Base-by-base conservation (phyloP, 1,284 basidiomycete species). In the Taiwanofungus camphoratus region DNA sequence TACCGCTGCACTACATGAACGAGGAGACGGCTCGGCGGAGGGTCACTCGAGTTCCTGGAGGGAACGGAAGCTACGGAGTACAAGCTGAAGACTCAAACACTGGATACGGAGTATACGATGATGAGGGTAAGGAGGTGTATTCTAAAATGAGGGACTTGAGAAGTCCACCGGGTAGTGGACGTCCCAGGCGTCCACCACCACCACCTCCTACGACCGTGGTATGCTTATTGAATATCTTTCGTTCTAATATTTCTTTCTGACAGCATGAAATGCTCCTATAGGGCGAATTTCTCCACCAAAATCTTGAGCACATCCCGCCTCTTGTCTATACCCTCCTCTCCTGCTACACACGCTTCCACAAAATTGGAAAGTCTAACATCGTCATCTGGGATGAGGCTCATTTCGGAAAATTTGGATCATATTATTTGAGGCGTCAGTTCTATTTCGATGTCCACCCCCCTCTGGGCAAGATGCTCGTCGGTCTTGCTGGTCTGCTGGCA, bases 321-420 rank as follows among this genome's bases (percentile, higher is more conserved):
- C 76, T 82, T 43, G 70, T 94, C 42, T 99, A 99, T 70, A 96
- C 93, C 23, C 74, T 96, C 33, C 79, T 98, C 45, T 83, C 91
- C 21, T 92, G 95, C 70, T 87, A 89, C 76, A 98, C 95, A 6
- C 86, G 95, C 29, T 94, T 91, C 65, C 90, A 94, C 74, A 79
- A 84, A 52, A 99, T 99, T 47, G 95, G 95, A n/a, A 77, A 82
- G 44, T 77, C 88, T 41, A 78, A 87, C 57, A 65, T 78, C 52
- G 95, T 99, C 64, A 83, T 98, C 46, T 99, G 96, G 95, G 96
- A 99, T 65, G 96, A 98, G 71, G 92, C 92, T n/a, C 92, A 96
- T 66, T 96, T 96, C 66, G 92, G 93, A 56, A 96, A 96, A 67
- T 96, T 96, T 65, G 92, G 92, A 43, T 92, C 92, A 20, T 88